Evolutionary conservation across 192 early-diverging fungal genomes (phyloP).

Genomic region (Backusella parvicylindrica): DNA sequence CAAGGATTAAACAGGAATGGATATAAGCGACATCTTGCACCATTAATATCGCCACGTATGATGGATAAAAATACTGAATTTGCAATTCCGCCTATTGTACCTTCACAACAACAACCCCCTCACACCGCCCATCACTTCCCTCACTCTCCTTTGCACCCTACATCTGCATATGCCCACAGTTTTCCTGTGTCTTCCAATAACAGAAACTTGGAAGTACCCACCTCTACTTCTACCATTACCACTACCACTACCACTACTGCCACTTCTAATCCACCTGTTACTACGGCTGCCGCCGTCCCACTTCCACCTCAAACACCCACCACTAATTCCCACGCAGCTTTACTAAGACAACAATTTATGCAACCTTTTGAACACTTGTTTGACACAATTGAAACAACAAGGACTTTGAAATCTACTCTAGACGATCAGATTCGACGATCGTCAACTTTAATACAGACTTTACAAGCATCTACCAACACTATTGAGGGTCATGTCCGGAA

Average conservation of each 20-base stretch:
- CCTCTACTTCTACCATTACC: not conserved
- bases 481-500: constrained; percentile 71
- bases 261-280: constrained; percentile 4
- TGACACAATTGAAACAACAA: constrained; percentile 55
- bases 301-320: constrained; percentile 51
- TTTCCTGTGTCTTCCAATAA: not conserved
- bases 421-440: constrained; percentile 76
- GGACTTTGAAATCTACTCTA: constrained; percentile 59
- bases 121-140: constrained; percentile 4
- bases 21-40: constrained; percentile 17
- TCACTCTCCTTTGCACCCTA: not conserved
- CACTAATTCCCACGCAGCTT: constrained; percentile 38
- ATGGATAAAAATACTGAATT: constrained; percentile 17
- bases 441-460: constrained; percentile 64
- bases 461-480: constrained; percentile 66
- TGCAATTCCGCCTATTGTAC: constrained; percentile 27
- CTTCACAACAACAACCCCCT: constrained; percentile 24
- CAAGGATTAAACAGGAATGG: not conserved
- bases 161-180: not conserved
- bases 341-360: constrained; percentile 48
- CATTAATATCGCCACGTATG: constrained; percentile 30
- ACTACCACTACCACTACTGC: not conserved
- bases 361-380: constrained; percentile 51
- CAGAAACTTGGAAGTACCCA: not conserved
- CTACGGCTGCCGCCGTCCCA: constrained; percentile 15